Evolutionary conservation across 1,284 basidiomycete genomes (phyloP).

Genomic region (Anthracocystis setariae): DNA sequence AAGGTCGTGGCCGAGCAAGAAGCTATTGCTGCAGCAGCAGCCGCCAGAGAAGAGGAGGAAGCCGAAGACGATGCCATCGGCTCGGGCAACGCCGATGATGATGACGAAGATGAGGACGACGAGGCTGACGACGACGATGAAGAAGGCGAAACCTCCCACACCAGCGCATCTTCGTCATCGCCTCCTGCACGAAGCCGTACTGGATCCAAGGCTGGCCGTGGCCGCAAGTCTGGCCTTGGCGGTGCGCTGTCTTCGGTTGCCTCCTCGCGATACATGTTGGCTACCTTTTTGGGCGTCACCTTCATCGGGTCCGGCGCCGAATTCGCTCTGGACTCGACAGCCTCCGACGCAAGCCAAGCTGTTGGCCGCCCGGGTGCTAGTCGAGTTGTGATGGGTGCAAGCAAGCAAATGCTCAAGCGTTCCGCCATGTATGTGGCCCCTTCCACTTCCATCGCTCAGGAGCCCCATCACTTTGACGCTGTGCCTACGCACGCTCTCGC

Average conservation of each 20-base stretch:
- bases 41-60: slow-evolving; percentile 51
- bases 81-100: slow-evolving; percentile 19
- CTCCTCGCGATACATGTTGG: slow-evolving; percentile 62
- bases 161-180: slow-evolving; percentile 34
- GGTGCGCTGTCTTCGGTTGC: slow-evolving; percentile 27
- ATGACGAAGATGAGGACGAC: slow-evolving; percentile 56
- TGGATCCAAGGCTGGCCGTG: slow-evolving; percentile 19
- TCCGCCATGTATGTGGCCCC: slow-evolving; percentile 38
- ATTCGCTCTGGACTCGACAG: slow-evolving; percentile 31
- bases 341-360: slow-evolving; percentile 16
- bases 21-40: slow-evolving; percentile 32
- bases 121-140: slow-evolving; percentile 56
- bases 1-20: slow-evolving; percentile 49
- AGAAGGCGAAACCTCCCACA: slow-evolving; percentile 29
- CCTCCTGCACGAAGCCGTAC: slow-evolving; percentile 35
- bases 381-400: slow-evolving; percentile 50
- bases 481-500: slow-evolving; percentile 55
- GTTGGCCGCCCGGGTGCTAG: slow-evolving; percentile 38
- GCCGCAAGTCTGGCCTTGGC: slow-evolving; percentile 19
- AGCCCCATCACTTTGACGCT: slow-evolving; percentile 48
- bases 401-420: slow-evolving; percentile 64
- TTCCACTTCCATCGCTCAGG: slow-evolving; percentile 9
- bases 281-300: slow-evolving; percentile 60
- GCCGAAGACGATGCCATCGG: slow-evolving; percentile 22
- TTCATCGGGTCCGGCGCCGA: slow-evolving; percentile 57